Base-by-base conservation (phyloP, 1,284 basidiomycete genomes). In the Cystobasidium slooffiae region DNA sequence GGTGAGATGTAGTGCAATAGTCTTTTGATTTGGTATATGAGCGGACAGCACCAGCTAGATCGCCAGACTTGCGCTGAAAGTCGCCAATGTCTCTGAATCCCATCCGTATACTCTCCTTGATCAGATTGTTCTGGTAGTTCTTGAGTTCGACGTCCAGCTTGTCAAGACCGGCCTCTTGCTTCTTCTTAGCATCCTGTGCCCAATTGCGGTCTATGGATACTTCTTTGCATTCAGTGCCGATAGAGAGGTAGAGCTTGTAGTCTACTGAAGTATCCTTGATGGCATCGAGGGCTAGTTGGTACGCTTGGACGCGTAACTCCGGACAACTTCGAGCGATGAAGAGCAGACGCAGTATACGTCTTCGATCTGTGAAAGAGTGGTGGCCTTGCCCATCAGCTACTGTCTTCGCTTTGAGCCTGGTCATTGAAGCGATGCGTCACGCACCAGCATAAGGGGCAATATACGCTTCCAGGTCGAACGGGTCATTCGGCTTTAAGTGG, bases 21-120 rank as follows among this genome's bases (percentile, higher is more conserved):
- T 96, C 93, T 69, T 93, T 86, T 16, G 90, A 90, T 81, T 93
- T 93, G 22, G 90, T 89, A 82, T 90, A 90, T 78, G 91, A 88
- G 79, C 90, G 89, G 76, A 94, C 83, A 7, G 93, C 87, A 16
- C 85, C 85, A 16, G 86, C 81, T 69, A 88, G 87, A 77, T 93
- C 90, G 22, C 93, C 93, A 1, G 86, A 83, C 6, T 86, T 82
- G 61, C 89, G 88, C 82, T 89, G 88, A 81, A 90, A 90, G 75
- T 90, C 86, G 37, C 90, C 93, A 12, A 95, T 84, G 79, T 95
- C 93, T 63, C 91, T 86, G 82, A 95, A 88, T 0, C 88, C 92
- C 90, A 94, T 92, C 77, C 93, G 86, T 78, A 94, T 93, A 85
- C 92, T 93, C 85, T 96, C 94, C 82, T 94, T 94, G 84, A 95